A percentile compares a stretch with the other conserved stretches of the same genome.
These are phyloP conservation scores for Urtica urens DNA, from an alignment of 306 rosid genomes.

Conservation along the genomic window DNA sequence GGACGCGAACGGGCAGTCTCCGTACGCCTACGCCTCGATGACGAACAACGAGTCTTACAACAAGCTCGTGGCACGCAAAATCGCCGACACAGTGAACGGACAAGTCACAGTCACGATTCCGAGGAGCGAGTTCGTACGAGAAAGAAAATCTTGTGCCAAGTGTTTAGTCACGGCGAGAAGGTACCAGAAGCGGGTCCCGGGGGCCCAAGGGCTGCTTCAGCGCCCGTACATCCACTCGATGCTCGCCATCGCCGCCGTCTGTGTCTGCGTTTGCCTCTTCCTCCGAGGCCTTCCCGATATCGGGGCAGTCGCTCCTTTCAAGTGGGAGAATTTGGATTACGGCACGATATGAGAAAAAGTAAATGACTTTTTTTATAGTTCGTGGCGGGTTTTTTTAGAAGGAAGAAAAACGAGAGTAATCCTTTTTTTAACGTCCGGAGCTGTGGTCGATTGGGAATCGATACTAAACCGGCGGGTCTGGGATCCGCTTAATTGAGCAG, in stretches of 20 bases:
- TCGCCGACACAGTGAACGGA: constrained; percentile 40
- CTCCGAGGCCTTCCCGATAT: constrained; percentile 60
- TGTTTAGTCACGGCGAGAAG: constrained; percentile 42
- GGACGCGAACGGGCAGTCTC: constrained; percentile 67
- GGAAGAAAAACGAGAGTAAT: too few species aligned
- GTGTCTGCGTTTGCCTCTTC: constrained; percentile 84
- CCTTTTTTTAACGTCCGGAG: too few species aligned
- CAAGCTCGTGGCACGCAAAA: constrained; percentile 54
- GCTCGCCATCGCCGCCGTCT: constrained; percentile 84
- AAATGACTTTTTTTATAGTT: too few species aligned
- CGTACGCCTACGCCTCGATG: constrained; percentile 60
- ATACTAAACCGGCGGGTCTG: too few species aligned
- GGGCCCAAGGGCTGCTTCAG: constrained; percentile 51
- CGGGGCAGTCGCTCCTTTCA: constrained; percentile 66
- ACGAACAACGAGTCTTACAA: constrained; percentile 59
- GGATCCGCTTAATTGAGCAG: too few species aligned
- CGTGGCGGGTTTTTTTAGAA: too few species aligned
- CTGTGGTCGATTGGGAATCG: too few species aligned
- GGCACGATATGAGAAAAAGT: constrained; percentile 71
- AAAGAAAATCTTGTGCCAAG: constrained; percentile 47
- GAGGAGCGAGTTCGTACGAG: constrained; percentile 23
- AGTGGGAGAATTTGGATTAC: constrained; percentile 65
- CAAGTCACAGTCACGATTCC: constrained; percentile 54
- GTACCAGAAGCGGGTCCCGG: constrained; percentile 39
- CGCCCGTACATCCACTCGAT: constrained; percentile 69